Base-by-base conservation (phyloP, 2,329 filamentous ascomycete genomes). In the Sphaerulina populicola region DNA sequence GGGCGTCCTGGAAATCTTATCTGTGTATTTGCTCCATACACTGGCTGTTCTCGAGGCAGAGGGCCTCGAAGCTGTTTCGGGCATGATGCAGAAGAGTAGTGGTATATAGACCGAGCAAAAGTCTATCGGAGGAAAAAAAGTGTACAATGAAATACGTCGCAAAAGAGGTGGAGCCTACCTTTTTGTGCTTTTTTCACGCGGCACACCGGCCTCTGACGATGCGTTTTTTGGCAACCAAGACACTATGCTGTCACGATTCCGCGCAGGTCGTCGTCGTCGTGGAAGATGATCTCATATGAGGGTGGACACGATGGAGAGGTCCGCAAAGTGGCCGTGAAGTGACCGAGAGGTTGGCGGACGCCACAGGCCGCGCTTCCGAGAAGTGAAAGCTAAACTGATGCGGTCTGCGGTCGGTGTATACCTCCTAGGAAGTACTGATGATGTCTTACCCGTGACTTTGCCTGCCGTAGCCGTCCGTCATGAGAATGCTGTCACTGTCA, bases 271-370 rank as follows among this genome's bases (percentile, higher is more conserved):
- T 39, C 35, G 43, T 30, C 35, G 43, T 30, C 51, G 49, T 53
- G 55, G 53, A 41, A 47, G 30, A 57, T 59, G 57, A 59, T 49
- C 48, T 59, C 57, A 59, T 57, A 30, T 43, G 38, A 38, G 14
- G 21, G 29, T 18, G 18, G 18, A 37, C 29, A 6, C 44, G 53
- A 49, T 46, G 47, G 43, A 46, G 49, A 54, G 51, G 55, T 56
- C 55, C 57, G 57, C 53, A 52, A 53, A 49, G 44, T 33, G 41
- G 40, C 55, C 57, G 57, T 47, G 53, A 56, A 55, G 42, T 38
- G 44, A 52, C 57, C 57, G 57, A 59, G 44, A 51, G 18, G 18
- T 18, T 18, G 18, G 18, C 18, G 18, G 18, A 18, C 18, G 52
- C 54, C 54, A 53, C 51, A 35, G 44, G 33, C 44, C 50, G 44